These are phyloP conservation scores for Wickerhamiella sergipiensis DNA, from an alignment of 805 yeast species.

Conservation along the genomic window DNA sequence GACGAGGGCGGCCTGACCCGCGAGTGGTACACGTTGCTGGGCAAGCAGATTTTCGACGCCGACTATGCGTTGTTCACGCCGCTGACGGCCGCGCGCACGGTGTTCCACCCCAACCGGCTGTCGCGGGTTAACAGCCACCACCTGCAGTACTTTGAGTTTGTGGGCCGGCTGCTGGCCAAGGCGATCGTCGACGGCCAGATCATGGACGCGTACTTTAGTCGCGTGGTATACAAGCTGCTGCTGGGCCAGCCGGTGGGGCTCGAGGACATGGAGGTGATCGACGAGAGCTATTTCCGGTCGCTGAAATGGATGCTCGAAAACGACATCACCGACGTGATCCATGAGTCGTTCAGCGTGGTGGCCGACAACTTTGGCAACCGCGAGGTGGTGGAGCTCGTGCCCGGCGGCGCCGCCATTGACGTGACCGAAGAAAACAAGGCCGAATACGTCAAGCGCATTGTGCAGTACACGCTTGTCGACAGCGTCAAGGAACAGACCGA, in stretches of 20 bases:
- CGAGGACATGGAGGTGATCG: slow-evolving; percentile 89
- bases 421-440: slow-evolving; percentile 86
- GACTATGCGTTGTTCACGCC: slow-evolving; percentile 87
- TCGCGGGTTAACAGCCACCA: slow-evolving; percentile 68
- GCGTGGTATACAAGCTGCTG: slow-evolving; percentile 85
- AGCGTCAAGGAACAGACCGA: slow-evolving; percentile 83
- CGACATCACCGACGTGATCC: slow-evolving; percentile 89
- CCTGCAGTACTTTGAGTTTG: slow-evolving; percentile 80
- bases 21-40: slow-evolving; percentile 92
- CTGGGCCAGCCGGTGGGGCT: slow-evolving; percentile 68
- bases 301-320: slow-evolving; percentile 92
- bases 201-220: slow-evolving; percentile 85
- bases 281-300: slow-evolving; percentile 82
- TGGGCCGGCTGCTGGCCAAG: slow-evolving; percentile 88
- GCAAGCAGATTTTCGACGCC: slow-evolving; percentile 92
- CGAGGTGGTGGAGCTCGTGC: slow-evolving; percentile 66
- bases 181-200: slow-evolving; percentile 79
- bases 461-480: slow-evolving; percentile 70
- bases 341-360: slow-evolving; percentile 88
- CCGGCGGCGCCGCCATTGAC: slow-evolving; percentile 66
- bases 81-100: slow-evolving; percentile 80
- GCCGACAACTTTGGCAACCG: slow-evolving; percentile 89
- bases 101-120: slow-evolving; percentile 81
- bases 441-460: slow-evolving; percentile 75
- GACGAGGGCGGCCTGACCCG: slow-evolving; percentile 98